Percentiles rank a stretch among this genome's conserved stretches.
phyloP scores from a whole-genome alignment of 2,329 filamentous ascomycete genomes.

The Verticillium alfalfae region DNA sequence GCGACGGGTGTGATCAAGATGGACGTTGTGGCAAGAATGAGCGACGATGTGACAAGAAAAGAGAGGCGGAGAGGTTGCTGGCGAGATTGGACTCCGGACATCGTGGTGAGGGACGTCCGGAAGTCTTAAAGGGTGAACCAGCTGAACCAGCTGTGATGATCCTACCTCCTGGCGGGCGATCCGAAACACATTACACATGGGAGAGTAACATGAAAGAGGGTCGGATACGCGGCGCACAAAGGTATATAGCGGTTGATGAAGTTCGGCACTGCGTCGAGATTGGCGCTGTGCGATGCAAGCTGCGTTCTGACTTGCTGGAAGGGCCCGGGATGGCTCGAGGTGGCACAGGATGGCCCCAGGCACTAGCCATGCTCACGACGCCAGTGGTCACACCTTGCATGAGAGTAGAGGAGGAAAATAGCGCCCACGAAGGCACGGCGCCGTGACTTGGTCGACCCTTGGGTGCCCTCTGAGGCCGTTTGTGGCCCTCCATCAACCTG shows the following conservation, averaged over 20 bases:
- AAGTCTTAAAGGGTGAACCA: conserved; percentile 18
- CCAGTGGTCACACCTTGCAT: conserved; percentile 29
- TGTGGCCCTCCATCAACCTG: background rate
- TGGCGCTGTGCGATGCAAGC: conserved; percentile 32
- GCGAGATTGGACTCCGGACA: conserved; percentile 27
- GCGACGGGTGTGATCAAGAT: conserved; percentile 5
- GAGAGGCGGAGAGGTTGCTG: conserved; percentile 19
- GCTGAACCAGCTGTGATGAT: conserved; percentile 20
- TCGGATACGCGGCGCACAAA: conserved; percentile 33
- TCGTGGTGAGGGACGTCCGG: conserved; percentile 27
- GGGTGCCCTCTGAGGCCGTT: background rate
- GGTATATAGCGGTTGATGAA: conserved; percentile 56
- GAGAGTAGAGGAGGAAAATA: conserved; percentile 27
- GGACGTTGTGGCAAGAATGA: conserved; percentile 10
- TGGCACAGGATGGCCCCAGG: conserved; percentile 12
- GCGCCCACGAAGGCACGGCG: conserved; percentile 22
- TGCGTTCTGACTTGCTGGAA: conserved; percentile 35
- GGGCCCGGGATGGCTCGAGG: conserved; percentile 2
- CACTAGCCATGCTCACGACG: conserved; percentile 16
- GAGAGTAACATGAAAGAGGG: conserved; percentile 32
- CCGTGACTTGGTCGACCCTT: background rate
- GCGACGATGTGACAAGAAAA: conserved; percentile 16
- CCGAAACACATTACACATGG: conserved; percentile 44
- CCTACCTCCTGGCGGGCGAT: conserved; percentile 38
- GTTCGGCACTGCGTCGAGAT: conserved; percentile 35